Evolutionary conservation across 2,329 filamentous ascomycete species (phyloP).

Genomic region (Pseudomassariella vexata): DNA sequence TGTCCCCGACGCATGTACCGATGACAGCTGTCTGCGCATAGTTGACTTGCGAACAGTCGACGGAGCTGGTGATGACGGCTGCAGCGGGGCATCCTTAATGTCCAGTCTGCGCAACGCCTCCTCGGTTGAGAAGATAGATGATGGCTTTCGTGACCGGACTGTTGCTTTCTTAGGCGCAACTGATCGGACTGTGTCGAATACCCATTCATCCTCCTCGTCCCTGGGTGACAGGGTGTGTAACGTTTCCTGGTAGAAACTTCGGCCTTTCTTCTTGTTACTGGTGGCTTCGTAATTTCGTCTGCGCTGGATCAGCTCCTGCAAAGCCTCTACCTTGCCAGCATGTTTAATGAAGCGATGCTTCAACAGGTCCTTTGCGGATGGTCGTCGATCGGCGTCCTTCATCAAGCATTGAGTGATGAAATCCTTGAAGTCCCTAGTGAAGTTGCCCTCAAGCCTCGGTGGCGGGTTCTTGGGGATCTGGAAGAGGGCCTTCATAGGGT

Average conservation of each 20-base stretch:
- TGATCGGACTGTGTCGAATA: slow-evolving; percentile 90
- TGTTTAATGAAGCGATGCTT: slow-evolving; percentile 82
- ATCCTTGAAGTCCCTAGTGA: slow-evolving; percentile 88
- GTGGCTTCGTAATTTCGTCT: slow-evolving; percentile 78
- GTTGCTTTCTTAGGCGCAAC: slow-evolving; percentile 51
- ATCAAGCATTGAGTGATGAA: slow-evolving; percentile 87
- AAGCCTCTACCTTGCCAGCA: slow-evolving; percentile 79
- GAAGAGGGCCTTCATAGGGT: slow-evolving; percentile 92
- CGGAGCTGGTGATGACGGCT: slow-evolving; percentile 44
- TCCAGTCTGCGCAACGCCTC: slow-evolving; percentile 56
- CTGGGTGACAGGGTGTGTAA: slow-evolving; percentile 64
- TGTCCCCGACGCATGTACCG: slow-evolving; percentile 27
- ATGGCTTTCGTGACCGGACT: slow-evolving; percentile 49
- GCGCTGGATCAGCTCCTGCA: slow-evolving; percentile 82
- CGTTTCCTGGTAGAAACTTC: slow-evolving; percentile 91
- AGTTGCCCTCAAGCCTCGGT: slow-evolving; percentile 77
- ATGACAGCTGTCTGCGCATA: slow-evolving; percentile 40
- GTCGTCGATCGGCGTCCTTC: slow-evolving; percentile 82
- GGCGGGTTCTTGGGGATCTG: slow-evolving; percentile 84
- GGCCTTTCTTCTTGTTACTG: slow-evolving; percentile 61
- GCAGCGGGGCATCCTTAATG: slow-evolving; percentile 54
- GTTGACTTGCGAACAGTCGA: slow-evolving; percentile 59
- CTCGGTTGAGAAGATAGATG: slow-evolving; percentile 52
- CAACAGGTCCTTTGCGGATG: slow-evolving; percentile 79
- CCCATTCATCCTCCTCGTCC: slow-evolving; percentile 79